Conservation (phyloP, 768 basidiomycete species). For the Rhodocollybia butyracea region DNA sequence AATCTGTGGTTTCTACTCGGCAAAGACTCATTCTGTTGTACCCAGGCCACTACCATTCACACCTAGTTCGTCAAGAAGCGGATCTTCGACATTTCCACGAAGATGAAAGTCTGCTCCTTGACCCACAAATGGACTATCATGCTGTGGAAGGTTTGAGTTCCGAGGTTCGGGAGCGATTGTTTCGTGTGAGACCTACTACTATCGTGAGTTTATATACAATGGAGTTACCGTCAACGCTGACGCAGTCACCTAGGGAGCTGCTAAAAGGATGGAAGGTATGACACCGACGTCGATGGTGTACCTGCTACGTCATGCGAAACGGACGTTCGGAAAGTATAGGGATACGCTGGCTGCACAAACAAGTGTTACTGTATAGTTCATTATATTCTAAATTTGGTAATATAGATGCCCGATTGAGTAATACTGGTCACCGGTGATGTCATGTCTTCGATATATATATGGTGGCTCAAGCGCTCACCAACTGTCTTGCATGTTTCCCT, state of each 20-base stretch:
- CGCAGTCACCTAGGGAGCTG: constrained; percentile 62
- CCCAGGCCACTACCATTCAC: constrained; percentile 59
- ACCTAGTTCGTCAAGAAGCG: constrained; percentile 68
- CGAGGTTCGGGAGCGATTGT: constrained; percentile 70
- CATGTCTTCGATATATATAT: too few species aligned
- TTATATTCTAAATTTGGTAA: neutral
- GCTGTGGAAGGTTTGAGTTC: constrained; percentile 65
- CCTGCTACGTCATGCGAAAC: constrained; percentile 60
- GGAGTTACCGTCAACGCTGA: neutral
- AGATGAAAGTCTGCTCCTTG: constrained; percentile 71
- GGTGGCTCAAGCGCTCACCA: too few species aligned
- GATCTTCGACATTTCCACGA: constrained; percentile 72
- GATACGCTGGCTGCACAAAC: neutral
- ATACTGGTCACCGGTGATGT: too few species aligned
- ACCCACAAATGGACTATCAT: constrained; percentile 68
- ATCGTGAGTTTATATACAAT: constrained; percentile 42
- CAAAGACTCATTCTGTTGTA: neutral
- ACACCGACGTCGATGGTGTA: constrained; percentile 75
- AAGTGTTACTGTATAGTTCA: neutral
- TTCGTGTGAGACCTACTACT: constrained; percentile 58
- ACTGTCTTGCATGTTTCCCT: neutral
- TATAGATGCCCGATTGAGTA: too few species aligned
- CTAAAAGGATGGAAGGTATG: constrained; percentile 92
- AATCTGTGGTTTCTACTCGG: neutral
- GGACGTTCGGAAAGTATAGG: neutral